phyloP scores from a whole-genome alignment of 1,139 yeast genomes.

The Yamadazyma songkhlaensis region DNA sequence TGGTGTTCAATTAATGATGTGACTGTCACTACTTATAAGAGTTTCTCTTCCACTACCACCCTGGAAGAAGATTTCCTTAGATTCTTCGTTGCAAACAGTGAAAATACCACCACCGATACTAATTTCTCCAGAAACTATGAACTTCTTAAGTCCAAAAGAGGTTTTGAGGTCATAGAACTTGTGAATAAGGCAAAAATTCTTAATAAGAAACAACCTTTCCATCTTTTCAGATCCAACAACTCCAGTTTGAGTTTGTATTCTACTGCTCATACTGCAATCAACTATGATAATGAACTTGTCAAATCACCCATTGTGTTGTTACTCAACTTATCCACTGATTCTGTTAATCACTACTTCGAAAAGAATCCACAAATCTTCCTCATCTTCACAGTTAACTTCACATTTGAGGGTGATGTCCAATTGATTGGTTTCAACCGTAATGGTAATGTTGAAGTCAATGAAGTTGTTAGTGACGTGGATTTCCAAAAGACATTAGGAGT shows the following conservation, averaged over 20 bases:
- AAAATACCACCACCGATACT: slow-evolving; percentile 23
- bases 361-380: slow-evolving; percentile 23
- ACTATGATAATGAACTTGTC: slow-evolving; percentile 57
- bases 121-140: slow-evolving; percentile 23
- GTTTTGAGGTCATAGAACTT: slow-evolving; percentile 54
- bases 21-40: slow-evolving; percentile 42
- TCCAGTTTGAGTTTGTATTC: slow-evolving; percentile 55
- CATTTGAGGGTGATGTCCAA: slow-evolving; percentile 27
- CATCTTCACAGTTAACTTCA: slow-evolving; percentile 27
- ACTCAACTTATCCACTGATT: slow-evolving; percentile 45
- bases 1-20: slow-evolving; percentile 68
- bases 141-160: slow-evolving; percentile 14
- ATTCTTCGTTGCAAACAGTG: slow-evolving; percentile 23
- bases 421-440: slow-evolving; percentile 27
- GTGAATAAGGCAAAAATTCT: slow-evolving; percentile 76
- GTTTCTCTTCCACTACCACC: slow-evolving; percentile 17
- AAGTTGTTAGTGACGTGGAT: slow-evolving; percentile 20
- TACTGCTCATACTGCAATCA: slow-evolving; percentile 72
- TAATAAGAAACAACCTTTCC: slow-evolving; percentile 82
- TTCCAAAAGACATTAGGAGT: slow-evolving; percentile 20
- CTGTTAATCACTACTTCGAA: slow-evolving; percentile 23
- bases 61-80: slow-evolving; percentile 23
- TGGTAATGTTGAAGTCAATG: slow-evolving; percentile 21
- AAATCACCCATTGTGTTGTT: slow-evolving; percentile 65
- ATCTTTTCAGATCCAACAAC: slow-evolving; percentile 54